These are phyloP conservation scores for Dictyostelium brefeldianum DNA, from an alignment of 78 protist genomes.

Conservation along the genomic window DNA sequence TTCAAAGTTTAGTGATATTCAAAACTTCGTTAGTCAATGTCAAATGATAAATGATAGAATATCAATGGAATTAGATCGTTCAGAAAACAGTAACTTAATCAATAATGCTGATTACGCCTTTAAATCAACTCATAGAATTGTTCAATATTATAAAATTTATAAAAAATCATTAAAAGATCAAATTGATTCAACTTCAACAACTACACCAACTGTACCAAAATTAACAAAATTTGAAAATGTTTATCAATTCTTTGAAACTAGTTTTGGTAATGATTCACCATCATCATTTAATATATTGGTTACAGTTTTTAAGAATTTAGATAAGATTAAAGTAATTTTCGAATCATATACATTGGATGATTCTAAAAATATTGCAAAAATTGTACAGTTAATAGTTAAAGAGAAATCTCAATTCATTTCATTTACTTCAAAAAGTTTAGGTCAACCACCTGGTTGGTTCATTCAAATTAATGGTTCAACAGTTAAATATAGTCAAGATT, in stretches of 20 bases:
- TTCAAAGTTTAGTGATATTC: constrained; percentile 37
- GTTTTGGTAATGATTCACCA: constrained; percentile 12
- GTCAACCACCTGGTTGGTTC: not conserved
- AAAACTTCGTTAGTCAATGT: constrained; percentile 27
- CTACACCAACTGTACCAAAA: not conserved
- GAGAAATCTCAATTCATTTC: constrained; percentile 28
- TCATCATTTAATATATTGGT: constrained; percentile 11
- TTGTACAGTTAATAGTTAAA: constrained; percentile 15
- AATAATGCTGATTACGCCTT: constrained; percentile 38
- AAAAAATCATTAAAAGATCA: constrained; percentile 14
- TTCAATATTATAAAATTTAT: constrained; percentile 3
- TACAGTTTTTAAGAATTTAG: constrained; percentile 11
- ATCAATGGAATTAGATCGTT: constrained; percentile 35
- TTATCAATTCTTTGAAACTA: constrained; percentile 11
- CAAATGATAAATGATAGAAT: constrained; percentile 34
- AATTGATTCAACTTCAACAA: no score
- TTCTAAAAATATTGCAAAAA: constrained; percentile 30
- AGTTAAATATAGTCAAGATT: constrained; percentile 17
- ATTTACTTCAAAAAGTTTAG: not conserved
- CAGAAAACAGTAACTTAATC: constrained; percentile 24
- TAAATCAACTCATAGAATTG: constrained; percentile 20
- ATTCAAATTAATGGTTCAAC: constrained; percentile 1
- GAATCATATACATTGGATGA: constrained; percentile 39
- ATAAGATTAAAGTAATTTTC: constrained; percentile 18
- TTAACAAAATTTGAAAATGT: not conserved